Conservation (phyloP, 176 grass and related monocot genomes). For the Cenchrus fungigraminus region DNA sequence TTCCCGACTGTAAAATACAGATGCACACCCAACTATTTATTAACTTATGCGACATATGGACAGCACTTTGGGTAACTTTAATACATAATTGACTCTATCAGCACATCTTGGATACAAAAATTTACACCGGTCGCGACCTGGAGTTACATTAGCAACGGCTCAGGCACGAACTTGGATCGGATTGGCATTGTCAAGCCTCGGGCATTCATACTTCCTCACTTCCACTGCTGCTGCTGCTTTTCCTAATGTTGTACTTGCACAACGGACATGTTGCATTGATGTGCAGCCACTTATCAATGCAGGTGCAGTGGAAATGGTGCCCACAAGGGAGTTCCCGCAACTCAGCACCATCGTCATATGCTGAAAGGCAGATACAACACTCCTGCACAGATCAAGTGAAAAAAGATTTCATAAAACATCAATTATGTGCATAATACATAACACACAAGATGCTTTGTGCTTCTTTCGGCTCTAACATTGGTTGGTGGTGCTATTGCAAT, state of each 20-base stretch:
- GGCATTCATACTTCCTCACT: constrained; percentile 67
- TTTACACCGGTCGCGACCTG: constrained; percentile 47
- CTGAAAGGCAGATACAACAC: constrained; percentile 78
- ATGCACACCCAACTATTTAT: constrained; percentile 35
- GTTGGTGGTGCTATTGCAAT: neutral
- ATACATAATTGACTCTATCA: constrained; percentile 37
- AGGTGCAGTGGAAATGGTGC: constrained; percentile 78
- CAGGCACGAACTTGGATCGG: constrained; percentile 6
- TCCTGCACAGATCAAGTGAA: constrained; percentile 50
- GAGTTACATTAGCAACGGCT: constrained; percentile 40
- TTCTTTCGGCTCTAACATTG: neutral
- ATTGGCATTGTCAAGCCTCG: constrained; percentile 14
- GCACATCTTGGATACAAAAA: constrained; percentile 50
- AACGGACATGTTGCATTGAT: constrained; percentile 85
- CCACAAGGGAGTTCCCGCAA: constrained; percentile 77
- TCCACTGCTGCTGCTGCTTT: constrained; percentile 61
- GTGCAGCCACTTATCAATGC: constrained; percentile 84
- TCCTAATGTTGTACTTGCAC: constrained; percentile 84
- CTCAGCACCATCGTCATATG: constrained; percentile 78
- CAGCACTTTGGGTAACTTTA: constrained; percentile 31
- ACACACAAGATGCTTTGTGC: neutral
- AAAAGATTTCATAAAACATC: neutral
- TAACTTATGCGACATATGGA: constrained; percentile 43
- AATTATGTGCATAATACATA: neutral
- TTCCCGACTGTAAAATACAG: constrained; percentile 36